These are phyloP conservation scores for Harringtonia lauricola DNA, from an alignment of 2,329 filamentous ascomycete species.

Conservation along the genomic window DNA sequence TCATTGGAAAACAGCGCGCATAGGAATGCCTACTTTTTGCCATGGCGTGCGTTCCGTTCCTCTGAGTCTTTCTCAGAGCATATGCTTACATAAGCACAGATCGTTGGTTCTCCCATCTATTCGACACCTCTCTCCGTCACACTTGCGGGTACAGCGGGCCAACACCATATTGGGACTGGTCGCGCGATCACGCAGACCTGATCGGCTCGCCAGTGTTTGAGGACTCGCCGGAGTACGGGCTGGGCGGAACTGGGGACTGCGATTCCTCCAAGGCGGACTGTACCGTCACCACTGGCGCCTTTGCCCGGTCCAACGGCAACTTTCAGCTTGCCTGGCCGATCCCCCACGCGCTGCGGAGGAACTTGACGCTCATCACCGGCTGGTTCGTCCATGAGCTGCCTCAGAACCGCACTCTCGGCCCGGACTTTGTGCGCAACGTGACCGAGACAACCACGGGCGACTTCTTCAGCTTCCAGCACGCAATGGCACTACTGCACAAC, in stretches of 20 bases:
- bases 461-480: conserved; percentile 1
- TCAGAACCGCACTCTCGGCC: not conserved
- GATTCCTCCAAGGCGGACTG: not conserved
- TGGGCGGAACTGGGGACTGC: conserved; percentile 1
- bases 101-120: conserved; percentile 1
- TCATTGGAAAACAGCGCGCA: not conserved
- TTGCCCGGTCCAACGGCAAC: not conserved
- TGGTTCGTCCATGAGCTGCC: not conserved
- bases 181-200: not conserved
- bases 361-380: conserved; percentile 1
- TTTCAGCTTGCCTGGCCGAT: conserved; percentile 1
- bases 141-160: not conserved
- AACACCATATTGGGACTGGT: conserved; percentile 2
- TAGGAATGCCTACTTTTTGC: conserved; percentile 1
- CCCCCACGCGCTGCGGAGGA: not conserved
- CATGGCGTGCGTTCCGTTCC: not conserved
- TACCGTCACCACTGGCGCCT: conserved; percentile 1
- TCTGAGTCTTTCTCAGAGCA: too few relatives aligned
- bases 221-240: not conserved
- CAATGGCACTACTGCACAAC: not conserved
- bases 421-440: not conserved
- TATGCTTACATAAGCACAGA: not conserved
- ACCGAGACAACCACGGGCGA: not conserved
- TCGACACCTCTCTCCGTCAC: not conserved
- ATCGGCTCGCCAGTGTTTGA: conserved; percentile 1